Conservation (phyloP, 2,329 filamentous ascomycete genomes). For the Parastagonospora nodorum region DNA sequence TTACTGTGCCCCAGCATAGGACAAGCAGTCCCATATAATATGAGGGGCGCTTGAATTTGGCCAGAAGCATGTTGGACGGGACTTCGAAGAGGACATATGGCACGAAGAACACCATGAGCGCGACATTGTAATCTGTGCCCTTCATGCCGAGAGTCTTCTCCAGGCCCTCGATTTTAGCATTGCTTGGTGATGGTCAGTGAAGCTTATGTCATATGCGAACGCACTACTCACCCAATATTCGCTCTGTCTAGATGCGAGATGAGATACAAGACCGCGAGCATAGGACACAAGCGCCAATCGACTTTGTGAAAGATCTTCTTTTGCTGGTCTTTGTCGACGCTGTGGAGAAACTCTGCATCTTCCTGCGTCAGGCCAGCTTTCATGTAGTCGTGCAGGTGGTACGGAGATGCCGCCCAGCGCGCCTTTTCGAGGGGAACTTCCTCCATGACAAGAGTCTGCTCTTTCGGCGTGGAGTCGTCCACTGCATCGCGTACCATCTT, state of each 20-base stretch:
- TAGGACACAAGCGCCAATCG: constrained; percentile 27
- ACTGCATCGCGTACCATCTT: background rate
- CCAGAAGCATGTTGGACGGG: constrained; percentile 51
- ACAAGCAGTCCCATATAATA: constrained; percentile 38
- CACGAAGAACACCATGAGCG: constrained; percentile 64
- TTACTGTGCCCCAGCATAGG: constrained; percentile 28
- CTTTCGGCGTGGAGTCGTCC: background rate
- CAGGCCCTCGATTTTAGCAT: constrained; percentile 48
- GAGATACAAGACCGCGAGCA: constrained; percentile 32
- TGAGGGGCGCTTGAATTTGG: constrained; percentile 32
- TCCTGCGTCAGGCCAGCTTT: constrained; percentile 24
- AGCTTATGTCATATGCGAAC: background rate
- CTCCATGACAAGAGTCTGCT: background rate
- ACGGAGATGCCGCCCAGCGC: constrained; percentile 5
- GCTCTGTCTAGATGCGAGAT: constrained; percentile 40
- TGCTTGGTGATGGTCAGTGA: constrained; percentile 30
- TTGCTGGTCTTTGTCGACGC: constrained; percentile 24
- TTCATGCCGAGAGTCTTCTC: constrained; percentile 23
- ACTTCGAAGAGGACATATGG: constrained; percentile 45
- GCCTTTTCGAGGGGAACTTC: background rate
- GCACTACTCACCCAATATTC: constrained; percentile 37
- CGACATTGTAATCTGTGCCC: constrained; percentile 66
- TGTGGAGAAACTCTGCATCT: constrained; percentile 33
- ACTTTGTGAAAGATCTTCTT: constrained; percentile 32
- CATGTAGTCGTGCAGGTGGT: constrained; percentile 12